Evolutionary conservation across 1,139 yeast species (phyloP).

Genomic region (Blastobotrys aristatus): DNA sequence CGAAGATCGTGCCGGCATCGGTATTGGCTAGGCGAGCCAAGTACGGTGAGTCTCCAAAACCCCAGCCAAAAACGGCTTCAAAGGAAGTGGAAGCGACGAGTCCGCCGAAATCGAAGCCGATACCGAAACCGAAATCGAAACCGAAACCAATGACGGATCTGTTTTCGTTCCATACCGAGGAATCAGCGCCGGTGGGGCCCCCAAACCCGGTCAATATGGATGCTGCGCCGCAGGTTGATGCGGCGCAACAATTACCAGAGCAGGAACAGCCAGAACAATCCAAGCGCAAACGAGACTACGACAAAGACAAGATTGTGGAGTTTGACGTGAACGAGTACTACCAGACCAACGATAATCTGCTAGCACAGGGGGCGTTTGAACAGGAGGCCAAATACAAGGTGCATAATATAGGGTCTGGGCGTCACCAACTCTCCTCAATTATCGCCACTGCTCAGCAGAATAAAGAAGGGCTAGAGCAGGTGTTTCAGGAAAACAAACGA

Average conservation of each 20-base stretch:
- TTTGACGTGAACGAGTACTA: constrained; percentile 31
- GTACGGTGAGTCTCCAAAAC: constrained; percentile 20
- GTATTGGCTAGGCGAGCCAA: constrained; percentile 29
- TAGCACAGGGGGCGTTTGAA: not conserved
- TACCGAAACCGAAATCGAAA: too few relatives aligned
- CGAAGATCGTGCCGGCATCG: constrained; percentile 26
- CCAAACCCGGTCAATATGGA: not conserved
- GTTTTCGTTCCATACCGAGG: constrained; percentile 16
- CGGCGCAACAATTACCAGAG: too few relatives aligned
- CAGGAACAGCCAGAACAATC: not conserved
- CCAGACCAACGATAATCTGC: constrained; percentile 20
- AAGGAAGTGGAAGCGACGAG: not conserved
- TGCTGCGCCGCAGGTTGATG: not conserved
- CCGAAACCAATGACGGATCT: constrained; percentile 12
- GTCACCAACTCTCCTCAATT: constrained; percentile 30
- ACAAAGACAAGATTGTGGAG: constrained; percentile 22
- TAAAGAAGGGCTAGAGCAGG: constrained; percentile 30
- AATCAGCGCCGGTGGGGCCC: not conserved
- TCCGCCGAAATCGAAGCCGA: not conserved
- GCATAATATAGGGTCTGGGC: constrained; percentile 27
- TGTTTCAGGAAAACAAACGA: constrained; percentile 22
- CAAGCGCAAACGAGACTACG: not conserved
- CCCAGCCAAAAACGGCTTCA: not conserved
- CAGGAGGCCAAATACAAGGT: constrained; percentile 1
- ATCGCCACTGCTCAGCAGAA: constrained; percentile 30